phyloP scores from a whole-genome alignment of 2,329 filamentous ascomycete genomes.

The Ophiobolus disseminans region DNA sequence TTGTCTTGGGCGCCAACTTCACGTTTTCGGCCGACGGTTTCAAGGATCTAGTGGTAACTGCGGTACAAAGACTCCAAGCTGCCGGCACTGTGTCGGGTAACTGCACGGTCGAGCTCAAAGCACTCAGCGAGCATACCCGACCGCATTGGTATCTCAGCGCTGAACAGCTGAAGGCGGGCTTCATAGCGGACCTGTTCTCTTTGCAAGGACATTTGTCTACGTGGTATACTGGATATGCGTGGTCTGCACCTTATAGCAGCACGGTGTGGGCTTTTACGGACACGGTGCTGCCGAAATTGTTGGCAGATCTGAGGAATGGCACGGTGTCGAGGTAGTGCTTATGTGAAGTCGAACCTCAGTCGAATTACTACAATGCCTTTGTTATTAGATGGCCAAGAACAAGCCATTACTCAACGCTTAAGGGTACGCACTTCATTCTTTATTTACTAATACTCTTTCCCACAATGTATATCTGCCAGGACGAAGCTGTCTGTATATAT shows the following conservation, averaged over 20 bases:
- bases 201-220: conserved; percentile 27
- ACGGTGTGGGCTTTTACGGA: conserved; percentile 32
- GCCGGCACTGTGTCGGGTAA: conserved; percentile 12
- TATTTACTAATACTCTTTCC: no score
- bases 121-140: conserved; percentile 23
- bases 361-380: no score
- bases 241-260: conserved; percentile 26
- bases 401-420: no score
- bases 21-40: conserved; percentile 12
- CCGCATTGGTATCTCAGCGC: conserved; percentile 15
- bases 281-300: conserved; percentile 20
- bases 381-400: background rate
- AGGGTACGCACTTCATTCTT: no score
- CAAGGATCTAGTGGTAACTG: conserved; percentile 5
- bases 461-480: no score
- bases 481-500: no score
- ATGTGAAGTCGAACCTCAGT: no score
- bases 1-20: conserved; percentile 22
- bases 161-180: conserved; percentile 18
- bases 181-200: conserved; percentile 27
- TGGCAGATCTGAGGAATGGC: conserved; percentile 7
- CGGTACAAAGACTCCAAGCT: conserved; percentile 10
- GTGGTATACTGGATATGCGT: conserved; percentile 29
- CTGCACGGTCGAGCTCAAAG: conserved; percentile 16
- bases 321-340: no score